Percentiles rank a stretch among this genome's conserved stretches.
phyloP scores from a whole-genome alignment of 345 rosid genomes.

The Cardamine occulta region DNA sequence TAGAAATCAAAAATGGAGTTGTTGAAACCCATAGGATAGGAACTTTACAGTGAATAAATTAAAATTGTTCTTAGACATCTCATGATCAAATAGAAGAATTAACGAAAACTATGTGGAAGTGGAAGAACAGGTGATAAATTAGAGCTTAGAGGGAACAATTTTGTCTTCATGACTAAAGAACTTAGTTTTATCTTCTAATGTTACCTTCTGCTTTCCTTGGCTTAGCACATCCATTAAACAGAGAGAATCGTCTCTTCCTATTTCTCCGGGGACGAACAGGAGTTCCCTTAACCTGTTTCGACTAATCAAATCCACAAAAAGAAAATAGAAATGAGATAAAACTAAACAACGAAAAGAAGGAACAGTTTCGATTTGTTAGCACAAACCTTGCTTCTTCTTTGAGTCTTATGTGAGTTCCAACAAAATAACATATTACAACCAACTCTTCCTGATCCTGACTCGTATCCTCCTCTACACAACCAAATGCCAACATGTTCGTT shows the following conservation, averaged over 20 bases:
- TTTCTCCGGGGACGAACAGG: conserved; percentile 49
- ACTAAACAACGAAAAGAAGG: neutral
- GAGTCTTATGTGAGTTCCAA: conserved; percentile 68
- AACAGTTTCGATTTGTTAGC: neutral
- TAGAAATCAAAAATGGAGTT: conserved; percentile 25
- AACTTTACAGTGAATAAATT: conserved; percentile 40
- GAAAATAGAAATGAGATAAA: neutral
- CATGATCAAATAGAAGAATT: conserved; percentile 5
- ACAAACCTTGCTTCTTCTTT: conserved; percentile 62
- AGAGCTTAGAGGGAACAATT: conserved; percentile 18
- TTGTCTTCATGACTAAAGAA: neutral
- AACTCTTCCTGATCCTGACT: conserved; percentile 73
- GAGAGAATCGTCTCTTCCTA: conserved; percentile 53
- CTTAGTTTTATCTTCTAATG: conserved; percentile 49
- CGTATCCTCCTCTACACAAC: conserved; percentile 73
- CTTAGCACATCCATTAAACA: conserved; percentile 74
- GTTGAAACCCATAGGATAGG: conserved; percentile 12
- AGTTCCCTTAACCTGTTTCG: conserved; percentile 61
- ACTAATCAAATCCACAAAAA: conserved; percentile 9
- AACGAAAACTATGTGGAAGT: conserved; percentile 25
- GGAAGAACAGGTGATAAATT: conserved; percentile 19
- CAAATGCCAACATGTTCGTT: conserved; percentile 25
- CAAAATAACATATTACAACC: conserved; percentile 87
- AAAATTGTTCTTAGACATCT: conserved; percentile 13
- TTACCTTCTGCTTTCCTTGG: conserved; percentile 62